Evolutionary conservation across 139 green algal genomes (phyloP), one percentile per base, ranked within the genome.

Genomic region (Chlorokybus atmophyticus): DNA sequence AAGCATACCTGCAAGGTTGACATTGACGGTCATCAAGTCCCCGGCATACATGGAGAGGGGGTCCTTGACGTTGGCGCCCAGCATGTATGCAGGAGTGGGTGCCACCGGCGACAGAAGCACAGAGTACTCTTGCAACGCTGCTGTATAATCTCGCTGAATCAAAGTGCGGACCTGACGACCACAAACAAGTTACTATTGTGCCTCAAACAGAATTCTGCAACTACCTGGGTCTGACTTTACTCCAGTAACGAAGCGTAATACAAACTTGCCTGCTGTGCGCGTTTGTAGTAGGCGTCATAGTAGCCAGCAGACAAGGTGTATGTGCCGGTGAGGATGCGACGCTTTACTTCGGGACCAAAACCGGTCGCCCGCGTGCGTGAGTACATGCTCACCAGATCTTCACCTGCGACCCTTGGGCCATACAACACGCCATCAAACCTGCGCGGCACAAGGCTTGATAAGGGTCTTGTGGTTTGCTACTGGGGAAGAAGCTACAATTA

Each of bases 241-340:
- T 10, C 38, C 10, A 14, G 38, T 44, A 14, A 21, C 10, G 38
- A 14, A 14, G 10, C 10, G n/a, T n/a, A n/a, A n/a, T n/a, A n/a
- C n/a, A n/a, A n/a, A 17, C 26, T 30, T 14, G 50, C 61, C 75
- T 94, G 83, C 70, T 97, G 90, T 0, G 90, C 89, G 0, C 78
- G 73, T 69, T 93, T 93, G 76, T 98, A 98, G 74, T 86, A 94
- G 1, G 90, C 90, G 62, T 98, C 90, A 50, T 90, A 90, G 67
- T 95, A 97, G 17, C 90, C 90, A 0, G 86, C 84, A 2, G 78
- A 91, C 29, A 98, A 77, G 0, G 89, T 83, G 66, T 98, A 98
- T 0, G 85, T 96, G 52, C 90, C 90, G 89, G 95, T 97, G 4
- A 98, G 74, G 56, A 98, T 97, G 49, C 90, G 81, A 24, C 89